Base-by-base conservation (phyloP, 129 eudicot species). In the Centella asiatica region DNA sequence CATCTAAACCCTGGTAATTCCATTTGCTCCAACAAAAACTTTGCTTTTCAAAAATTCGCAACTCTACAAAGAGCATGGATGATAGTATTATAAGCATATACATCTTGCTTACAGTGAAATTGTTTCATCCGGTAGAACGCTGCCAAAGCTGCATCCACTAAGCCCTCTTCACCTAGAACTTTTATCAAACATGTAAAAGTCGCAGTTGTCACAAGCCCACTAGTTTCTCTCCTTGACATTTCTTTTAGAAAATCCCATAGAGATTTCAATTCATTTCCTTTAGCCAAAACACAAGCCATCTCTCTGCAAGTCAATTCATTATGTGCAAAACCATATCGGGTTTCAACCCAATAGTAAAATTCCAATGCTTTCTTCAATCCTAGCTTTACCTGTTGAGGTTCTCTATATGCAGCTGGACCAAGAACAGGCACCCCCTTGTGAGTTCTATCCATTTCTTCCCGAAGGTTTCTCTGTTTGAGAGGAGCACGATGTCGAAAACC, bases 1-100 rank as follows among this genome's bases (percentile, higher is more conserved):
- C 96, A 92, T 42, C 84, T 77, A 70, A 87, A 92, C 54, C 95
- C 96, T 0, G 98, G 98, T 40, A 92, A 69, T 66, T 84, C 90
- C 97, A 90, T 90, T 69, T 90, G 95, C 69, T 75, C 90, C 47
- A 86, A 73, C 73, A 90, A 73, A 62, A 73, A 79, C 77, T 80
- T 92, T 0, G 95, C 98, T 74, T 77, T 87, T 59, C 78, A 81
- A 74, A 81, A 87, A 50, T 81, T 77, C 20, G 84, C 90, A 32
- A 87, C 98, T 77, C 83, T 79, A 62, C 95, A 92, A 56, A 92
- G 95, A 1, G 88, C 88, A 22, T 73, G 48, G 50, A 92, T 87
- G 10, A 81, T 60, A 0, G 82, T 81, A 60, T 90, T 90, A 57
- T 90, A 90, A 29, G 95, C 77, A 64, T 72, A 79, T 45, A 83